phyloP scores from a whole-genome alignment of 2,329 filamentous ascomycete genomes.

The Colletotrichum gigasporum region DNA sequence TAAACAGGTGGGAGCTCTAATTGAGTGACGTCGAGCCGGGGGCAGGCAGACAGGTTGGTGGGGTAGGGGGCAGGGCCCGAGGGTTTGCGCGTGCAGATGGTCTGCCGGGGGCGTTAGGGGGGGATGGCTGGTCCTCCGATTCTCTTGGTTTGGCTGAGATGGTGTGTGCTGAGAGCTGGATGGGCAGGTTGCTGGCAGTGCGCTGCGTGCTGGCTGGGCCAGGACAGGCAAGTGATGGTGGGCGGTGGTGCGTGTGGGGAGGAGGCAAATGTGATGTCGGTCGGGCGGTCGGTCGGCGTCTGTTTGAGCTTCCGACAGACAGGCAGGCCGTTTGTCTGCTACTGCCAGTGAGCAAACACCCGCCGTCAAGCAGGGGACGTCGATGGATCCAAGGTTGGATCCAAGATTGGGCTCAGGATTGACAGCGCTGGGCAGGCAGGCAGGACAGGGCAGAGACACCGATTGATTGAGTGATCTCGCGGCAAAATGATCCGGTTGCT shows the following conservation, averaged over 20 bases:
- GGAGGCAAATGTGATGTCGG: conserved; percentile 22
- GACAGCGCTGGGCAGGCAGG: neutral
- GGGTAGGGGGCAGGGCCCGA: conserved; percentile 8
- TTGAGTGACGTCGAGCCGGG: conserved; percentile 26
- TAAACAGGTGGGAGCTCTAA: conserved; percentile 28
- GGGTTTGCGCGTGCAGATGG: conserved; percentile 16
- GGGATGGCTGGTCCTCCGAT: neutral
- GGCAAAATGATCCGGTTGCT: neutral
- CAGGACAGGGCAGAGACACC: neutral
- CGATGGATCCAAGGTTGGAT: neutral
- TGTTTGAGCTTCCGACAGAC: conserved; percentile 18
- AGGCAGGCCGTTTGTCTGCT: conserved; percentile 1
- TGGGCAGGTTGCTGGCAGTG: neutral
- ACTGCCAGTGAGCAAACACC: neutral
- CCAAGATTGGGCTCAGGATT: neutral
- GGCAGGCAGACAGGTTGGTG: neutral
- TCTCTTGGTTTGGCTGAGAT: conserved; percentile 18
- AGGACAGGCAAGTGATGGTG: conserved; percentile 11
- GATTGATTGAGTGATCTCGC: conserved; percentile 8
- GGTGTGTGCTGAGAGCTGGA: conserved; percentile 10
- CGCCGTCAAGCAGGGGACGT: neutral
- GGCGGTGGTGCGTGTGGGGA: conserved; percentile 23
- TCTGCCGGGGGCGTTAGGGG: neutral
- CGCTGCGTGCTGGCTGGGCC: conserved; percentile 13
- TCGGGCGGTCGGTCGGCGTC: conserved; percentile 5